Percentiles rank a stretch among this genome's conserved stretches.
phyloP scores from a whole-genome alignment of 495 filamentous ascomycete species.

The Physcia stellaris region DNA sequence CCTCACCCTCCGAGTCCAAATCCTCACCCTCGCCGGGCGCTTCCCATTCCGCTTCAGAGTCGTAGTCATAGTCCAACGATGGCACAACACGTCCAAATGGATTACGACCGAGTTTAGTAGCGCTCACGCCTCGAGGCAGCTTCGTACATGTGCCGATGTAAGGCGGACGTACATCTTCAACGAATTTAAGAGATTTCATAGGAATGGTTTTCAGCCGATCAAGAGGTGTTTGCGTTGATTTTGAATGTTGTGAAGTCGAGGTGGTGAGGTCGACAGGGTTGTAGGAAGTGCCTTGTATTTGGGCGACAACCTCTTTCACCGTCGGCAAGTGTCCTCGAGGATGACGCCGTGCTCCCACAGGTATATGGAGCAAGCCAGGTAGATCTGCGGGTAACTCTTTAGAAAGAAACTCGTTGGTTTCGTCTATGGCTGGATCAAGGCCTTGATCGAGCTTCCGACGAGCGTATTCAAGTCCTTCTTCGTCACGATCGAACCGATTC shows the following conservation, averaged over 20 bases:
- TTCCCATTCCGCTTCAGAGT: slow-evolving; percentile 94
- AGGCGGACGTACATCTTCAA: slow-evolving; percentile 78
- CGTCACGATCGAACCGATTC: slow-evolving; percentile 40
- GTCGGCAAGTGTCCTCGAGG: slow-evolving; percentile 38
- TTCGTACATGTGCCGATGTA: slow-evolving; percentile 78
- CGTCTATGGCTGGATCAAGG: slow-evolving; percentile 20
- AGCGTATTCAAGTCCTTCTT: slow-evolving; percentile 33
- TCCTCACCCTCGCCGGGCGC: slow-evolving; percentile 71
- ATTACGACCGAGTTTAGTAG: slow-evolving; percentile 50
- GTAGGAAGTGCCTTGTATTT: slow-evolving; percentile 33
- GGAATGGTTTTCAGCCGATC: slow-evolving; percentile 48
- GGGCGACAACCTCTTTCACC: slow-evolving; percentile 54
- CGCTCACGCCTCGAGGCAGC: slow-evolving; percentile 29
- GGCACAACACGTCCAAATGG: slow-evolving; percentile 51
- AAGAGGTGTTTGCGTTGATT: slow-evolving; percentile 23
- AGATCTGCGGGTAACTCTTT: no score
- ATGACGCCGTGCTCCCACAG: slow-evolving; percentile 27
- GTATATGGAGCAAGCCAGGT: slow-evolving; percentile 45
- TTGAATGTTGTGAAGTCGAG: slow-evolving; percentile 2
- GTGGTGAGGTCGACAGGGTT: slow-evolving; percentile 31
- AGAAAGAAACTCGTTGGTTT: slow-evolving; percentile 10
- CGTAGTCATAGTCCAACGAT: slow-evolving; percentile 81
- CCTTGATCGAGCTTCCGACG: slow-evolving; percentile 34
- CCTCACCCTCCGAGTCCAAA: slow-evolving; percentile 64
- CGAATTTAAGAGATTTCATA: slow-evolving; percentile 69